Evolutionary conservation across 352 stramenopile genomes (phyloP).

Genomic region (Pythium graminicola): DNA sequence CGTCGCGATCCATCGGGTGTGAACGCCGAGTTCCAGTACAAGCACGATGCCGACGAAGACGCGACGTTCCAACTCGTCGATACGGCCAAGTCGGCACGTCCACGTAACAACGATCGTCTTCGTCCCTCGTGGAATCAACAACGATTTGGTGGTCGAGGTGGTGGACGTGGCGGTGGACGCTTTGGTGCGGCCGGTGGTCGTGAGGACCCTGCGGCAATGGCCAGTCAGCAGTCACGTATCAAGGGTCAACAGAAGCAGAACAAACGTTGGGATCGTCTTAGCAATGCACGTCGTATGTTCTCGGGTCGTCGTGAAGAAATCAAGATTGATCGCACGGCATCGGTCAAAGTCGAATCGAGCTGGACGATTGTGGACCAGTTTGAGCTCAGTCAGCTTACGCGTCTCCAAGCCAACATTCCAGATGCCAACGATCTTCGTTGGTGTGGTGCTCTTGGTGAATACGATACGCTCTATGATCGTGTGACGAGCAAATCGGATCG

Average conservation of each 20-base stretch:
- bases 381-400: constrained; percentile 93
- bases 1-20: constrained; percentile 71
- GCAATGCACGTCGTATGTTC: constrained; percentile 68
- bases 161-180: constrained; percentile 34
- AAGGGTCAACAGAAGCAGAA: constrained; percentile 86
- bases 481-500: constrained; percentile 83
- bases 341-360: constrained; percentile 87
- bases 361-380: constrained; percentile 96
- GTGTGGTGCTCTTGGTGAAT: constrained; percentile 93
- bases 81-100: constrained; percentile 82
- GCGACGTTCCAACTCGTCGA: constrained; percentile 92
- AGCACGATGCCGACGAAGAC: constrained; percentile 89
- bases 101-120: constrained; percentile 72
- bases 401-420: constrained; percentile 88
- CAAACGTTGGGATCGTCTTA: constrained; percentile 77
- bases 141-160: constrained; percentile 55
- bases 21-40: constrained; percentile 94
- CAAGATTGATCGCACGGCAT: constrained; percentile 79
- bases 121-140: constrained; percentile 84
- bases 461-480: constrained; percentile 94
- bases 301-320: constrained; percentile 59
- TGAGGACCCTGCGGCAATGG: constrained; percentile 30
- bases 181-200: constrained; percentile 32
- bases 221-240: constrained; percentile 56
- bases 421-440: constrained; percentile 89